Percentiles rank a stretch among this genome's conserved stretches.
Conservation (phyloP, 345 rosid genomes). For the Lumnitzera racemosa region DNA sequence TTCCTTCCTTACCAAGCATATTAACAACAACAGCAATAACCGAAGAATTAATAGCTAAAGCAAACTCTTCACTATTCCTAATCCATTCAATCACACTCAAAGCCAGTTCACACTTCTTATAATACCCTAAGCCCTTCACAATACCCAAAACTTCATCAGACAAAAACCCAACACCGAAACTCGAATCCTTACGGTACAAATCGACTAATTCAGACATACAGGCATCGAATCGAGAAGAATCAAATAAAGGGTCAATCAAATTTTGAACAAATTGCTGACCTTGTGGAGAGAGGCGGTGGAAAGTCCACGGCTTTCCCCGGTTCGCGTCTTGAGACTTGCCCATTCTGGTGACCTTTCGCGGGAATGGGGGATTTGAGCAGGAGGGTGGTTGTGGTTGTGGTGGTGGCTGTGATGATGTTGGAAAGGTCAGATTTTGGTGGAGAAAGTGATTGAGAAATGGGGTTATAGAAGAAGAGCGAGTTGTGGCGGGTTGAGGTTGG, state of each 20-base stretch:
- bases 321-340: conserved; percentile 60
- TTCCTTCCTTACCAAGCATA: conserved; percentile 61
- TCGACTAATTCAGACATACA: conserved; percentile 33
- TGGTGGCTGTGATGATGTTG: conserved; percentile 34
- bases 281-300: conserved; percentile 47
- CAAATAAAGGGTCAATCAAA: conserved; percentile 46
- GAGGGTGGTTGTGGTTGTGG: conserved; percentile 18
- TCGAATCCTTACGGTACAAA: conserved; percentile 21
- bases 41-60: conserved; percentile 37
- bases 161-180: conserved; percentile 12
- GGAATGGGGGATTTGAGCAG: conserved; percentile 13
- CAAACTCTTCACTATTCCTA: conserved; percentile 35
- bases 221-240: conserved; percentile 30
- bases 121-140: conserved; percentile 68
- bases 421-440: conserved; percentile 26
- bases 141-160: conserved; percentile 52
- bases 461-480: conserved; percentile 9
- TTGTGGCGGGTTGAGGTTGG: conserved; percentile 5
- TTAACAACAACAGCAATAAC: conserved; percentile 56
- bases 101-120: conserved; percentile 59
- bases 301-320: conserved; percentile 76
- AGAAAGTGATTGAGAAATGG: conserved; percentile 13
- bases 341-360: conserved; percentile 45
- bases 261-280: conserved; percentile 58
- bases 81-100: conserved; percentile 72